Base-by-base conservation (phyloP, 2,329 filamentous ascomycete genomes). In the Penicillium aurantiogriseum region DNA sequence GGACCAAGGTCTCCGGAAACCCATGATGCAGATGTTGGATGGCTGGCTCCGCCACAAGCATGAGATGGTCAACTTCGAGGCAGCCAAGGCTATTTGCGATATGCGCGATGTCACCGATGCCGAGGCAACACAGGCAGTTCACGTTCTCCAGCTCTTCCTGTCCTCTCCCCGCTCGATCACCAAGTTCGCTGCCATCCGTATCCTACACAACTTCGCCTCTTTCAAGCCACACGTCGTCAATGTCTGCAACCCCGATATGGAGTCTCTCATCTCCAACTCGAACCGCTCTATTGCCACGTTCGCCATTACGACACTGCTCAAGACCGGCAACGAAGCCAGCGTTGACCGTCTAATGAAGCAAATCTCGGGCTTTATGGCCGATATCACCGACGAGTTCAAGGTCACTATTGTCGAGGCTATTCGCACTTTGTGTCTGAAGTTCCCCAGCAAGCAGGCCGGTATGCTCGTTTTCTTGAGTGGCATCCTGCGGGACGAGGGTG, bases 381-480 rank as follows among this genome's bases (percentile, higher is more conserved):
- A 97, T 77, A 97, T 97, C 65, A 97, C 93, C 7, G 94, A 99
- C 72, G 94, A 99, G 76, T 99, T 99, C 83, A 99, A 97, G 83
- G 96, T 99, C 66, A 99, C 94, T n/a, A 96, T 99, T 69, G 93
- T 99, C 43, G 94, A 99, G 76, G 94, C 94, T 42, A 97, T 99
- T 71, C 89, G 94, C 60, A 97, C 94, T 4, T 80, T 99, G 40
- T 97, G 93, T 74, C 82, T 99, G 67, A 99, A 99, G 79, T 99
- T 99, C 80, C 94, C 94, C 35, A 92, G 86, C 79, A 99, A 99
- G 80, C 94, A 99, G 78, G 93, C 93, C 46, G 92, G 92, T 61
- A 97, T 99, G 92, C 87, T 99, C 51, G 87, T 91, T 50, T 99
- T 99, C 85, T 85, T 99, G 47, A 96, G 93, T 70, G 91, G 92